Evolutionary conservation across 345 rosid species (phyloP).

Genomic region (Ricinus communis): DNA sequence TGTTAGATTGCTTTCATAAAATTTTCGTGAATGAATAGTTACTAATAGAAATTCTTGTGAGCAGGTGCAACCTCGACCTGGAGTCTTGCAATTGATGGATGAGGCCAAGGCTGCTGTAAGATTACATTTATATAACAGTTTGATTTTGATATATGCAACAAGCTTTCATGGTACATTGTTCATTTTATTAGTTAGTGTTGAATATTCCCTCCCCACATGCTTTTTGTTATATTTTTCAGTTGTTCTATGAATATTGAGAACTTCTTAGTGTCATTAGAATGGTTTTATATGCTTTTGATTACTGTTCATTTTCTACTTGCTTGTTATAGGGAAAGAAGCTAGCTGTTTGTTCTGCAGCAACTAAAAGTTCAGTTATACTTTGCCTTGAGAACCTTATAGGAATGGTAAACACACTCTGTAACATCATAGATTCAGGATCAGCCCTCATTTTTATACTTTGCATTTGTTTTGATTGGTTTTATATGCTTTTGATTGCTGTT

Average conservation of each 20-base stretch:
- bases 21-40: neutral
- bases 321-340: slow-evolving; percentile 64
- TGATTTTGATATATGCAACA: neutral
- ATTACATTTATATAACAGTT: slow-evolving; percentile 2
- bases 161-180: neutral
- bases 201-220: neutral
- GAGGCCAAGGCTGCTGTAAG: slow-evolving; percentile 90
- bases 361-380: slow-evolving; percentile 89
- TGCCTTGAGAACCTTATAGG: slow-evolving; percentile 90
- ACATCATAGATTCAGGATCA: neutral
- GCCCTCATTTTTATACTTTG: neutral
- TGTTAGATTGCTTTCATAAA: neutral
- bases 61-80: slow-evolving; percentile 91
- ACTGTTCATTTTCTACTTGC: neutral
- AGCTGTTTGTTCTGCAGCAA: slow-evolving; percentile 96
- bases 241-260: neutral
- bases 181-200: neutral
- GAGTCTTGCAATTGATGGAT: slow-evolving; percentile 90
- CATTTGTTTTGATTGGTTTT: slow-evolving; percentile 16
- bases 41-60: slow-evolving; percentile 11
- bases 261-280: neutral
- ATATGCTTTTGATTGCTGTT: too few relatives aligned
- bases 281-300: neutral
- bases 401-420: slow-evolving; percentile 42
- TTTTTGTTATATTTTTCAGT: neutral